Evolutionary conservation across 2,329 filamentous ascomycete genomes (phyloP).

Genomic region (Aspergillus piperis): DNA sequence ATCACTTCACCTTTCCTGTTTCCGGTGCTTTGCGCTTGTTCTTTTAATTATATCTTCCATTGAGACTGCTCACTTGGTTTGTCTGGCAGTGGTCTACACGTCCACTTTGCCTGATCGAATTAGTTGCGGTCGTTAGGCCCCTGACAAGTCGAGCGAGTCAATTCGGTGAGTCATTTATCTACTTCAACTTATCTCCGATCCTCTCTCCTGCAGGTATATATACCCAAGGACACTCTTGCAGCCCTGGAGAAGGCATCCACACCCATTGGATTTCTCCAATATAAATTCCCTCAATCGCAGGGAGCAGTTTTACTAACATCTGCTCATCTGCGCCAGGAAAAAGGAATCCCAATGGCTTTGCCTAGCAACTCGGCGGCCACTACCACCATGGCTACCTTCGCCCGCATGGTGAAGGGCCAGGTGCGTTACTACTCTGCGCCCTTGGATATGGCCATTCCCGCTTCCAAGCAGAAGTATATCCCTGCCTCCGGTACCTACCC

Average conservation of each 20-base stretch:
- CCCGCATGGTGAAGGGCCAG: slow-evolving; percentile 41
- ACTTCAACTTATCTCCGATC: not conserved
- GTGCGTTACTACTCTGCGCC: slow-evolving; percentile 49
- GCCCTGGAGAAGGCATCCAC: not conserved
- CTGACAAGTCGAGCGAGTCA: not conserved
- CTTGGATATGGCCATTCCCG: slow-evolving; percentile 61
- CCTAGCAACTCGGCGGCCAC: slow-evolving; percentile 29
- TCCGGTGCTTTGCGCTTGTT: slow-evolving; percentile 4
- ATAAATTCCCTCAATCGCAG: not conserved
- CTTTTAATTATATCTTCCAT: not conserved
- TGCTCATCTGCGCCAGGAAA: not conserved
- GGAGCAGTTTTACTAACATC: slow-evolving; percentile 4
- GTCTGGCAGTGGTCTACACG: slow-evolving; percentile 8
- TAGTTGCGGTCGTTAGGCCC: not conserved
- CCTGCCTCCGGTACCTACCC: slow-evolving; percentile 84
- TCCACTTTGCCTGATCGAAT: slow-evolving; percentile 8
- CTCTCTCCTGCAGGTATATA: slow-evolving; percentile 6
- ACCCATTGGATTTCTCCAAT: not conserved
- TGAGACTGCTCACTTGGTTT: not conserved
- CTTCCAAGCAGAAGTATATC: slow-evolving; percentile 86
- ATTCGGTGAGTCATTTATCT: slow-evolving; percentile 15
- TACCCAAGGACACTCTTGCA: slow-evolving; percentile 2
- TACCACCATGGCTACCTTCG: slow-evolving; percentile 35
- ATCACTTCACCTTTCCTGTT: not conserved
- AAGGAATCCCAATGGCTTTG: slow-evolving; percentile 25